Evolutionary conservation across 345 rosid genomes (phyloP).

Genomic region (Lumnitzera littorea): DNA sequence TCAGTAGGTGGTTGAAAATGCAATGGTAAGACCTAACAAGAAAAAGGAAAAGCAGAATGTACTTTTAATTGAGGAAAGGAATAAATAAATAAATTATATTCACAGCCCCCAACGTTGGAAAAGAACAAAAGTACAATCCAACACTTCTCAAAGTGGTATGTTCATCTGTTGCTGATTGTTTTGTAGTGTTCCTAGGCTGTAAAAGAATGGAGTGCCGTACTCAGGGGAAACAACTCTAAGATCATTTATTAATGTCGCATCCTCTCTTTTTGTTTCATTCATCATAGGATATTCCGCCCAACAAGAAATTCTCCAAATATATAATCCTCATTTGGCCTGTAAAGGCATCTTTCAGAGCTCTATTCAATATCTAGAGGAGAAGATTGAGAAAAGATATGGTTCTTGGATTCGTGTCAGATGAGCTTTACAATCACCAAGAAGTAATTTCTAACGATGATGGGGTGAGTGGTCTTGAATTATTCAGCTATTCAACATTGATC

Average conservation of each 20-base stretch:
- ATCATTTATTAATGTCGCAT: no score
- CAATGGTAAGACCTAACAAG: no score
- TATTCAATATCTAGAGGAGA: conserved; percentile 14
- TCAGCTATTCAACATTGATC: conserved; percentile 4
- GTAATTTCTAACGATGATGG: conserved; percentile 2
- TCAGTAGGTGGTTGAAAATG: no score
- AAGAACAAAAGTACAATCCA: conserved; percentile 4
- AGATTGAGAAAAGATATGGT: conserved; percentile 17
- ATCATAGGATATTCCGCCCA: not conserved
- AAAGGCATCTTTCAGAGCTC: conserved; percentile 31
- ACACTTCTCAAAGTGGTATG: not conserved
- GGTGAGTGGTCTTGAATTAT: conserved; percentile 19
- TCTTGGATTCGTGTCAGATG: conserved; percentile 5
- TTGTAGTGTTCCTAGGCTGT: not conserved
- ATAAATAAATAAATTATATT: no score
- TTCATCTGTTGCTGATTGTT: not conserved
- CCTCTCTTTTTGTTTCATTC: not conserved
- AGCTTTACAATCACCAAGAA: conserved; percentile 12
- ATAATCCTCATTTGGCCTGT: conserved; percentile 6
- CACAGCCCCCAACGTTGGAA: no score
- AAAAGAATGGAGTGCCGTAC: no score
- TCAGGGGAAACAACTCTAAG: no score
- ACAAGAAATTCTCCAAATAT: conserved; percentile 5
- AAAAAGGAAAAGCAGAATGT: no score
- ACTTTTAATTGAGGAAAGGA: no score